Base-by-base conservation (phyloP, 2,329 filamentous ascomycete genomes). In the Alternaria gaisen region DNA sequence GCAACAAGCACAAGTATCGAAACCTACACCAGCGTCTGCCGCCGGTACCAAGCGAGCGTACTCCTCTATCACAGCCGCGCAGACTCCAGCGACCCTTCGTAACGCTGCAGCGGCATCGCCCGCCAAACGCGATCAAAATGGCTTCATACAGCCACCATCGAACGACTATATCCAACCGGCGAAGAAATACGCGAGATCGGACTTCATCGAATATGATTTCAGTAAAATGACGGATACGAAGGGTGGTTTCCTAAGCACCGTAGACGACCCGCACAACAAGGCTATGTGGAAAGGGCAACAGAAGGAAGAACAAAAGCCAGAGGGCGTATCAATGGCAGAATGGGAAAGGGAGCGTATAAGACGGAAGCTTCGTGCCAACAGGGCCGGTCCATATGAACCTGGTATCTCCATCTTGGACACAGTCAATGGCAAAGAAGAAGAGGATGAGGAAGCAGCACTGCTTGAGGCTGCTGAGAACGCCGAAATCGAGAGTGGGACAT, bases 161-260 rank as follows among this genome's bases (percentile, higher is more conserved):
- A 80, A 85, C 65, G 82, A 83, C 16, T 82, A 76, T 61, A 89
- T 96, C 51, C 89, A 88, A 56, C 90, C 94, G 0, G 92, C 92
- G 40, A 87, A 89, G 72, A 97, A 96, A 74, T 97, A 98, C 69
- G 88, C 91, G 62, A 94, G 95, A 48, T 75, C 72, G 8, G 75
- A 77, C 77, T 98, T 91, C 76, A 94, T 99, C 73, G 95, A 99
- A 75, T 98, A 97, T 81, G 95, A 99, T 79, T 95, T 99, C 80
- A 94, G 91, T 76, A 91, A 94, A 80, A 98, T 99, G 93, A 96
- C 91, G 7, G 95, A 99, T 78, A 98, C 94, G 1, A 97, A 97
- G 76, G 95, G 95, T 64, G 95, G 95, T 0, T 99, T 99, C 79
- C 80, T 99, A 66, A 91, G 90, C n/a, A 86, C 87, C 1, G 91